Percentiles rank a stretch among this genome's conserved stretches.
These are phyloP conservation scores for Quercus suber DNA, from an alignment of 306 rosid genomes.

Conservation along the genomic window DNA sequence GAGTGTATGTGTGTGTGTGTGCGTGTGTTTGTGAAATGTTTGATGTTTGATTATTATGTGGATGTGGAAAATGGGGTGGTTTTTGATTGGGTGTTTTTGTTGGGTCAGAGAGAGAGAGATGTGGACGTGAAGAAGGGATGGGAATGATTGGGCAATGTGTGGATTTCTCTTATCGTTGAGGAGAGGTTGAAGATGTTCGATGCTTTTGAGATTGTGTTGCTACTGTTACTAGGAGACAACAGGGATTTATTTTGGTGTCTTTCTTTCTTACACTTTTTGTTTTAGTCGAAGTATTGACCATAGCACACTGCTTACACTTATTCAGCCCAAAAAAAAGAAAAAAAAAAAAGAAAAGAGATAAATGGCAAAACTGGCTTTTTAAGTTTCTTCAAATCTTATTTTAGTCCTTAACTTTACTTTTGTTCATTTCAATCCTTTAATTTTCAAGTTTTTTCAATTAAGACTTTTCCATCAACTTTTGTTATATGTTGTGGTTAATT, in stretches of 20 bases:
- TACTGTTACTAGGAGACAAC: background rate
- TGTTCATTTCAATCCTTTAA: too few species aligned
- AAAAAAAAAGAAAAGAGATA: too few species aligned
- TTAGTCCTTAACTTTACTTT: too few species aligned
- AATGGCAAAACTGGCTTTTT: too few species aligned
- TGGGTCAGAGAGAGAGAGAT: constrained; percentile 27
- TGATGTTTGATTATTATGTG: constrained; percentile 9
- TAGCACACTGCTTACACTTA: too few species aligned
- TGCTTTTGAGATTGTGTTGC: constrained; percentile 17
- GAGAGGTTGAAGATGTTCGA: constrained; percentile 72
- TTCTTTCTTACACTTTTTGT: background rate
- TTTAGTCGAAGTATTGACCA: fast-evolving
- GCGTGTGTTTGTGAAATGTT: background rate
- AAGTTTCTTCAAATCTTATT: too few species aligned
- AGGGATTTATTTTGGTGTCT: background rate
- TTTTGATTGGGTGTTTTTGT: constrained; percentile 9
- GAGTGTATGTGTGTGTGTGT: background rate
- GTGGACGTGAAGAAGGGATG: constrained; percentile 53
- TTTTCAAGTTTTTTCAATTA: too few species aligned
- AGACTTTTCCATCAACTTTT: too few species aligned
- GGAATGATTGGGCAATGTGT: constrained; percentile 49
- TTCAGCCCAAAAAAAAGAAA: too few species aligned
- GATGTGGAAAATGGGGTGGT: constrained; percentile 9
- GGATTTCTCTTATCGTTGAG: constrained; percentile 76
- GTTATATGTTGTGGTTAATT: too few species aligned